Conservation (phyloP, 345 rosid species). For the Eucalyptus guilfoylei region DNA sequence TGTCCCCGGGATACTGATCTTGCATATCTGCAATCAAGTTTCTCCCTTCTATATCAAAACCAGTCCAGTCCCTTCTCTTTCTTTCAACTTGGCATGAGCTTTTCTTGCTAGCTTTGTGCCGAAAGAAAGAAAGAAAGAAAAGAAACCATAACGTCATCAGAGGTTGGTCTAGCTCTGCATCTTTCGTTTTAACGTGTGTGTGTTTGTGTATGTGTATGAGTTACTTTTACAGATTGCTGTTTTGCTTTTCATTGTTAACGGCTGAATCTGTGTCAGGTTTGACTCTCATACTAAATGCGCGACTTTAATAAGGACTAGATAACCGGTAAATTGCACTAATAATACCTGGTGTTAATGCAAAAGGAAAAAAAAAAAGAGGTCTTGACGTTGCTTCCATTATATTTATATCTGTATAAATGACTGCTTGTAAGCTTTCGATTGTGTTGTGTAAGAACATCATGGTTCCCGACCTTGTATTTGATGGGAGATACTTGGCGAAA, state of each 20-base stretch:
- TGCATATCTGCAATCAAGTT: not conserved
- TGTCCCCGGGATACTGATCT: not conserved
- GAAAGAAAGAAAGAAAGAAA: not conserved
- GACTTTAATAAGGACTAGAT: not conserved
- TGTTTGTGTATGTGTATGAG: not conserved
- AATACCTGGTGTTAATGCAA: not conserved
- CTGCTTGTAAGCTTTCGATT: not conserved
- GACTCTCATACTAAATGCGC: not conserved
- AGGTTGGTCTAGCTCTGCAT: not conserved
- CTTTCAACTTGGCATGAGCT: not conserved
- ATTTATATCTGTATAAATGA: not conserved
- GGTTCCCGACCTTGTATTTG: not conserved
- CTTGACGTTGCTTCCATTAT: not conserved
- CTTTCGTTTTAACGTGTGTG: not conserved
- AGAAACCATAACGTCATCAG: not conserved
- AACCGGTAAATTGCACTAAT: not conserved
- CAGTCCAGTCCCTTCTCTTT: not conserved
- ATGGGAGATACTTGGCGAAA: not conserved
- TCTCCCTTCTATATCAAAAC: not conserved
- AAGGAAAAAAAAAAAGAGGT: not conserved
- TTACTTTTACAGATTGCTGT: not conserved
- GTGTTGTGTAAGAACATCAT: not conserved
- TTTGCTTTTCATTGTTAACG: not conserved
- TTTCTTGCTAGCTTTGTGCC: not conserved
- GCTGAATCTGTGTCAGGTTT: not conserved